phyloP scores from a whole-genome alignment of 345 rosid genomes.

The Aquilaria malaccensis region DNA sequence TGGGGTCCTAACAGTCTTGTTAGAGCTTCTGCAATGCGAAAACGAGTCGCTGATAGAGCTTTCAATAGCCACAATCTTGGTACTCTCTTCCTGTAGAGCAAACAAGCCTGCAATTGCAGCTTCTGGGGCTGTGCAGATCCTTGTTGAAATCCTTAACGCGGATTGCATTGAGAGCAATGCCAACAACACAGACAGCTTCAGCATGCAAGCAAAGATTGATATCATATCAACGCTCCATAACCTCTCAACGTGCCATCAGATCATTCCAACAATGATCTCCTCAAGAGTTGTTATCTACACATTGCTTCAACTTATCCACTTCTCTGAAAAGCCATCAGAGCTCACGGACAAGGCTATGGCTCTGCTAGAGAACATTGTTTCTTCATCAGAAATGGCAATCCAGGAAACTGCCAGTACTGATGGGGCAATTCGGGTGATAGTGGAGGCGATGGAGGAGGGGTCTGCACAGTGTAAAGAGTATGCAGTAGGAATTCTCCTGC shows the following conservation, averaged over 20 bases:
- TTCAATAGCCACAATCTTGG: constrained; percentile 48
- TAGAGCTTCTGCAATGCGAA: constrained; percentile 46
- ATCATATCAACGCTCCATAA: constrained; percentile 70
- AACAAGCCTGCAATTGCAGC: constrained; percentile 64
- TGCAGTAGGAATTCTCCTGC: constrained; percentile 58
- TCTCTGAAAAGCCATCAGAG: constrained; percentile 37
- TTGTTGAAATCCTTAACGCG: constrained; percentile 30
- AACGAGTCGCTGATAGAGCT: constrained; percentile 36
- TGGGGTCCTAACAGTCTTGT: constrained; percentile 51
- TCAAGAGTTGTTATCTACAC: constrained; percentile 33
- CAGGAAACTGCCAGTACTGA: constrained; percentile 21
- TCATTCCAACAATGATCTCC: constrained; percentile 40
- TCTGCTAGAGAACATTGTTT: constrained; percentile 40
- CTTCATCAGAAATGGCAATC: constrained; percentile 34
- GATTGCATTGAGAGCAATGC: constrained; percentile 4
- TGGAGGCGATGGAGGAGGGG: constrained; percentile 79
- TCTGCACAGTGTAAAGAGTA: constrained; percentile 56
- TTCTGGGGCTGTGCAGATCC: constrained; percentile 38
- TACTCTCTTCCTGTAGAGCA: constrained; percentile 59
- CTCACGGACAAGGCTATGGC: constrained; percentile 52
- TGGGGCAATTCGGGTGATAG: constrained; percentile 49
- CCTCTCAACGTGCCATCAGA: constrained; percentile 56
- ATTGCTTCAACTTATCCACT: constrained; percentile 43
- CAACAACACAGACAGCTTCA: constrained; percentile 6
- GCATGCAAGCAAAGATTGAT: constrained; percentile 45